A percentile compares a stretch with the other conserved stretches of the same genome.
Conservation (phyloP, 495 filamentous ascomycete species). For the Penicillium manginii region DNA sequence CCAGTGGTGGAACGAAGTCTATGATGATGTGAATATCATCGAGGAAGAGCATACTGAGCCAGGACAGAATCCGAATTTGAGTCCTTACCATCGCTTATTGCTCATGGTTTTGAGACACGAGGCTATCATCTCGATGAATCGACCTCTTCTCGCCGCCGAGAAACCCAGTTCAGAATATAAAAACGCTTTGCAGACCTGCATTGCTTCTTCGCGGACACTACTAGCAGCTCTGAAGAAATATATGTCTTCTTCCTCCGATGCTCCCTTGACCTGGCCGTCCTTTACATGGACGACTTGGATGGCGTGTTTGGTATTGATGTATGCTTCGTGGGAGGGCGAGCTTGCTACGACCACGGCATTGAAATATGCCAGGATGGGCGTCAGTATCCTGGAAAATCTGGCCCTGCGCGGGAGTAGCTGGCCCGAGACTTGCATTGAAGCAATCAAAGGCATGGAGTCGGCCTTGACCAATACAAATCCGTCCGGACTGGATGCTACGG, state of each 20-base stretch:
- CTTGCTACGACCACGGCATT: slow-evolving; percentile 33
- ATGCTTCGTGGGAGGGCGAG: slow-evolving; percentile 47
- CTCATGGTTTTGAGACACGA: slow-evolving; percentile 45
- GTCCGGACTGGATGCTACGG: neutral
- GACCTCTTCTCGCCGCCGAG: slow-evolving; percentile 44
- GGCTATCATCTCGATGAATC: slow-evolving; percentile 50
- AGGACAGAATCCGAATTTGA: slow-evolving; percentile 9
- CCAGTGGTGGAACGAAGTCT: slow-evolving; percentile 53
- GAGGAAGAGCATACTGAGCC: slow-evolving; percentile 20
- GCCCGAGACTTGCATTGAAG: slow-evolving; percentile 49
- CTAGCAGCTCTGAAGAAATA: slow-evolving; percentile 36
- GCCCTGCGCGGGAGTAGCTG: slow-evolving; percentile 40
- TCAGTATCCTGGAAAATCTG: slow-evolving; percentile 40
- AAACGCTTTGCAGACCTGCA: slow-evolving; percentile 48
- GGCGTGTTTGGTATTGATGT: slow-evolving; percentile 51
- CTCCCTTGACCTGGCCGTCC: slow-evolving; percentile 47
- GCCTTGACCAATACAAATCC: slow-evolving; percentile 29
- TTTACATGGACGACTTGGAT: slow-evolving; percentile 56
- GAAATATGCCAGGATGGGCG: slow-evolving; percentile 39
- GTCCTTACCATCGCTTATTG: slow-evolving; percentile 41
- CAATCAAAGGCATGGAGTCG: slow-evolving; percentile 42
- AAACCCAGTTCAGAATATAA: slow-evolving; percentile 42
- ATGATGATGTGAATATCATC: slow-evolving; percentile 44
- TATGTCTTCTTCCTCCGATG: slow-evolving; percentile 23
- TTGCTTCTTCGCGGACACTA: slow-evolving; percentile 47